phyloP scores from a whole-genome alignment of 2,329 filamentous ascomycete species.

The Aspergillus pseudoterreus region DNA sequence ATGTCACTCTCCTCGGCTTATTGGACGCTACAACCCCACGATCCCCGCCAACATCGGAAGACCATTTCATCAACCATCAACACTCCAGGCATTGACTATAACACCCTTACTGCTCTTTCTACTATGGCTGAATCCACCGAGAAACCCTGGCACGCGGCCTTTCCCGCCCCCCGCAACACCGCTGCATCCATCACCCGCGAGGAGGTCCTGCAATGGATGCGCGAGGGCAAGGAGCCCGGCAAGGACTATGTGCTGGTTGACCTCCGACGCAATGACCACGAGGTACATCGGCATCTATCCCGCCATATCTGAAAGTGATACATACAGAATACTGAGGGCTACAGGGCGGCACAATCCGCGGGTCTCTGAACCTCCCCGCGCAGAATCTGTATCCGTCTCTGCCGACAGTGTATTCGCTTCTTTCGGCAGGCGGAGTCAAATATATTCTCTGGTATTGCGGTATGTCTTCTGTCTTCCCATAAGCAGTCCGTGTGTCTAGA shows the following conservation, averaged over 20 bases:
- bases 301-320: neutral
- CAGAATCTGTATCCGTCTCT: slow-evolving; percentile 38
- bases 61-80: too few relatives aligned
- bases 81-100: too few relatives aligned
- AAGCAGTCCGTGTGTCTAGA: neutral
- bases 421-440: slow-evolving; percentile 27
- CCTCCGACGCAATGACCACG: slow-evolving; percentile 44
- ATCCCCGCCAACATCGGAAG: neutral
- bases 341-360: slow-evolving; percentile 57
- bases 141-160: slow-evolving; percentile 40
- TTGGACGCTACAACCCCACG: neutral
- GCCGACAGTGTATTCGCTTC: slow-evolving; percentile 32
- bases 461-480: slow-evolving; percentile 18
- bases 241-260: slow-evolving; percentile 44
- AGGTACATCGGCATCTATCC: slow-evolving; percentile 29
- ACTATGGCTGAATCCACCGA: neutral
- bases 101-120: neutral
- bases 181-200: slow-evolving; percentile 27
- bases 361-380: slow-evolving; percentile 49
- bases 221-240: slow-evolving; percentile 23
- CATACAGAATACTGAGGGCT: neutral
- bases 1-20: neutral
- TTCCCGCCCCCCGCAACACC: slow-evolving; percentile 32
- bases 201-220: slow-evolving; percentile 37
- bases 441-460: slow-evolving; percentile 42